Evolutionary conservation across 768 basidiomycete genomes (phyloP).

Genomic region (Dictyophora rubrovolvata): DNA sequence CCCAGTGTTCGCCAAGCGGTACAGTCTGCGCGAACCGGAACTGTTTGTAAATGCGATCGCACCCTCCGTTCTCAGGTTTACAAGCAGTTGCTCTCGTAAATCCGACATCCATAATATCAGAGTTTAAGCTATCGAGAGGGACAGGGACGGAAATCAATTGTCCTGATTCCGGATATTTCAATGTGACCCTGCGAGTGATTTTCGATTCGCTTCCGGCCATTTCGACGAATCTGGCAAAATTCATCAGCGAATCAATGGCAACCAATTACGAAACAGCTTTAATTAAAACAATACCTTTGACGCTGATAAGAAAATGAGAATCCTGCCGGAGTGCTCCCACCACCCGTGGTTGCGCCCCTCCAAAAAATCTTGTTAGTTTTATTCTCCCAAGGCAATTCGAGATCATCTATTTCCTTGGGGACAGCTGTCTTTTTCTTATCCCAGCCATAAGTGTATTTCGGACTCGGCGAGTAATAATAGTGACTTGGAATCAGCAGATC

Average conservation of each 20-base stretch:
- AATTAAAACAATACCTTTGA: conserved; percentile 51
- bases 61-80: conserved; percentile 65
- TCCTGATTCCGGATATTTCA: conserved; percentile 53
- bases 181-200: conserved; percentile 52
- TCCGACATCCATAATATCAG: conserved; percentile 76
- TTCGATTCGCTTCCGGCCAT: conserved; percentile 55
- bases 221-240: conserved; percentile 48
- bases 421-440: conserved; percentile 64
- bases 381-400: conserved; percentile 82
- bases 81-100: conserved; percentile 73
- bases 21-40: conserved; percentile 70
- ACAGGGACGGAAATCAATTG: conserved; percentile 53
- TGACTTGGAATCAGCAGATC: conserved; percentile 95
- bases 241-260: conserved; percentile 3
- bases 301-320: conserved; percentile 78
- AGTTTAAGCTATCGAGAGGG: conserved; percentile 52
- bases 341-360: conserved; percentile 94
- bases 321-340: conserved; percentile 78
- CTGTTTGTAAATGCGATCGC: conserved; percentile 47
- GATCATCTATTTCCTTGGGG: conserved; percentile 60
- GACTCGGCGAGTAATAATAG: conserved; percentile 83
- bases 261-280: conserved; percentile 12
- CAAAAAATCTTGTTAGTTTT: conserved; percentile 88
- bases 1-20: conserved; percentile 80
- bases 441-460: conserved; percentile 85